Conservation (phyloP, 148 eudicot species). For the Fagopyrum esculentum region DNA sequence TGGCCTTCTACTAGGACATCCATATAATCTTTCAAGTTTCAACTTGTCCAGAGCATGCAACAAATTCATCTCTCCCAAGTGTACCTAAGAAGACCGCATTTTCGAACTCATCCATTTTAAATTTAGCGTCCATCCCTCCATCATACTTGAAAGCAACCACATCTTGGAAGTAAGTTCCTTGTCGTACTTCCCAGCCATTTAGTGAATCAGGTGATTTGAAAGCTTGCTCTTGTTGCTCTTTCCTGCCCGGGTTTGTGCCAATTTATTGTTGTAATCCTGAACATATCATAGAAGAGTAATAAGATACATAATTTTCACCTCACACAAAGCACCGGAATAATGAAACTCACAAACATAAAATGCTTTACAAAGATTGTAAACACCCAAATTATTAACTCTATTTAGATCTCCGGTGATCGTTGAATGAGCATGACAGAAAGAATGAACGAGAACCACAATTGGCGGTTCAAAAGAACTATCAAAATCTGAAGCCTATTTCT, state of each 20-base stretch:
- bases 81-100: constrained; percentile 86
- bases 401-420: constrained; percentile 85
- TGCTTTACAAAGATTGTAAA: constrained; percentile 81
- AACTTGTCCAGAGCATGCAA: neutral
- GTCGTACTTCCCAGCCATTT: constrained; percentile 73
- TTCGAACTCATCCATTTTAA: constrained; percentile 57
- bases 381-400: constrained; percentile 82
- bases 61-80: constrained; percentile 9
- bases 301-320: neutral
- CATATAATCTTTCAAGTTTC: no score
- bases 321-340: neutral
- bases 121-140: constrained; percentile 88
- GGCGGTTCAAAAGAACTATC: no score
- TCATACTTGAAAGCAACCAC: constrained; percentile 71
- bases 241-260: constrained; percentile 90
- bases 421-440: constrained; percentile 49
- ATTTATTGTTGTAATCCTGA: constrained; percentile 81
- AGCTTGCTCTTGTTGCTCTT: constrained; percentile 99
- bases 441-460: no score
- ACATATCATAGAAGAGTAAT: neutral
- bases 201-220: constrained; percentile 61
- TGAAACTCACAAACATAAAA: constrained; percentile 39
- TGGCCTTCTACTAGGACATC: no score
- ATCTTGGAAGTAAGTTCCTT: constrained; percentile 90
- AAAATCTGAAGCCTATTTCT: no score